Evolutionary conservation across 148 eudicot genomes (phyloP).

Genomic region (Suaeda aralocaspica): DNA sequence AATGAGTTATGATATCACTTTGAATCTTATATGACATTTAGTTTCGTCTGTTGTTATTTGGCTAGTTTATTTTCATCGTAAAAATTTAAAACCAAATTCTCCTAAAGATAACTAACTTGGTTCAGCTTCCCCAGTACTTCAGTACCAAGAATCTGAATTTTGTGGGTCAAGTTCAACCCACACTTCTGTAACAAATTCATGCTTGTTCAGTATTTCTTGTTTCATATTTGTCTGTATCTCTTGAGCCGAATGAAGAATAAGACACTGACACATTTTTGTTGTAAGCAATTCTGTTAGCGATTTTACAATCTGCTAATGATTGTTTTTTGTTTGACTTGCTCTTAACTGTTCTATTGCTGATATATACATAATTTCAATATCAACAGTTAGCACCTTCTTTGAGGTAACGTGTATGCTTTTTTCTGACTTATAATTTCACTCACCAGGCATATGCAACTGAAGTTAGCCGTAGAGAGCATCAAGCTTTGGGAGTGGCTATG

Average conservation of each 20-base stretch:
- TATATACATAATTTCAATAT: neutral
- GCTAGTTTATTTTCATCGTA: neutral
- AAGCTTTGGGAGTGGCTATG: slow-evolving; percentile 57
- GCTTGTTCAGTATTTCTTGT: too few species aligned
- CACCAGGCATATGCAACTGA: slow-evolving; percentile 59
- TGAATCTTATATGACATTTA: too few species aligned
- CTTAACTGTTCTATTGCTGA: neutral
- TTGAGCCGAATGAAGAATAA: neutral
- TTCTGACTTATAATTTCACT: slow-evolving; percentile 8
- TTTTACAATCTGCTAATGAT: neutral
- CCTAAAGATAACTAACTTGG: neutral
- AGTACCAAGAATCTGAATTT: neutral
- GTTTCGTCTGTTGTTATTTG: neutral
- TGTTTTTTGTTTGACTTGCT: neutral
- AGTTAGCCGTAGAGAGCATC: slow-evolving; percentile 55
- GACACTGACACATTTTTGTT: neutral
- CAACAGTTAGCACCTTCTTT: neutral
- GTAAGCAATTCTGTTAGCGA: neutral
- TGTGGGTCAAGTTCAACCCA: too few species aligned
- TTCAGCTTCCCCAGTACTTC: neutral
- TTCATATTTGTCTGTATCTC: neutral
- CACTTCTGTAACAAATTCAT: neutral
- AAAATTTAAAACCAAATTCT: neutral
- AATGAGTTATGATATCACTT: neutral
- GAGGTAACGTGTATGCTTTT: neutral